Conservation (phyloP, 176 grass and related monocot genomes). For the Microstegium vimineum region DNA sequence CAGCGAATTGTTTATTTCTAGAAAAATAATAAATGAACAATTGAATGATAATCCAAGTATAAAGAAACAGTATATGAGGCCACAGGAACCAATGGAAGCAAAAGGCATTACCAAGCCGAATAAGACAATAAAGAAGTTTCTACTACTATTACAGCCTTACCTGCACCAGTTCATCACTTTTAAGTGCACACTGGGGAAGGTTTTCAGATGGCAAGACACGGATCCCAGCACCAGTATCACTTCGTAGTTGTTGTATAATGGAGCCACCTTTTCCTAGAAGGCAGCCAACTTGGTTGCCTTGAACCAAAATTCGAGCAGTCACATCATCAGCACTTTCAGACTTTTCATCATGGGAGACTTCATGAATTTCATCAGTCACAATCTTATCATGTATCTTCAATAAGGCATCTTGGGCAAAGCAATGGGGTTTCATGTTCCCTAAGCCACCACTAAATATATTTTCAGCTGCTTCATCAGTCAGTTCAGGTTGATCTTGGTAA, state of each 20-base stretch:
- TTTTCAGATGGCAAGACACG: conserved; percentile 70
- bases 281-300: conserved; percentile 87
- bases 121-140: conserved; percentile 16
- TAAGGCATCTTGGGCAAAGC: conserved; percentile 81
- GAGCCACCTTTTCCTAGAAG: conserved; percentile 94
- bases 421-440: conserved; percentile 53
- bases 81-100: background rate
- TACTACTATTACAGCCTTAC: conserved; percentile 40
- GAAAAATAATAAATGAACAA: background rate
- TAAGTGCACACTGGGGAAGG: conserved; percentile 81
- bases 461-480: conserved; percentile 36
- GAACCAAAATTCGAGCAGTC: conserved; percentile 78
- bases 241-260: conserved; percentile 87
- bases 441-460: conserved; percentile 28
- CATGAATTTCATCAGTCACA: conserved; percentile 73
- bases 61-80: conserved; percentile 11
- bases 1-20: background rate
- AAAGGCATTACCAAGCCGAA: conserved; percentile 19
- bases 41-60: conserved; percentile 26
- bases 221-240: conserved; percentile 72
- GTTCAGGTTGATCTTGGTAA: conserved; percentile 47
- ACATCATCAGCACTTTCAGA: conserved; percentile 51
- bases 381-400: conserved; percentile 97
- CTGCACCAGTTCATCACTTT: conserved; percentile 90
- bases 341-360: conserved; percentile 37